Evolutionary conservation across 805 yeast genomes (phyloP).

Genomic region (Pichia ethanolica): DNA sequence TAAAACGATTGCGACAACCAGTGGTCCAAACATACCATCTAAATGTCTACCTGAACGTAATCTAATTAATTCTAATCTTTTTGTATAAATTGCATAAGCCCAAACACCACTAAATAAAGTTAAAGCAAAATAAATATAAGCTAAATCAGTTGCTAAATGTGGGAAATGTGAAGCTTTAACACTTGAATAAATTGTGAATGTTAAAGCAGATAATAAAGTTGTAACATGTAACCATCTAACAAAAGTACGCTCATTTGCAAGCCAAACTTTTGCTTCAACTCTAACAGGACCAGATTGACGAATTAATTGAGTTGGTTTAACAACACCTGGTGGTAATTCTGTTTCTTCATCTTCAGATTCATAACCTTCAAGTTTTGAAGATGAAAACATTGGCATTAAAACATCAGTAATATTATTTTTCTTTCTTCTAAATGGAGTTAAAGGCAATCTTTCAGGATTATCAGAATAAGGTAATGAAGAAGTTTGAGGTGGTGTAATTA

Average conservation of each 20-base stretch:
- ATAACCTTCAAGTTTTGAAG: conserved; percentile 30
- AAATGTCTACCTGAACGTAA: conserved; percentile 81
- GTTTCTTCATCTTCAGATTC: conserved; percentile 88
- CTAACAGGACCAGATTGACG: conserved; percentile 88
- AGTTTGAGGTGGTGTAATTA: not conserved
- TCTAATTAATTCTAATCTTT: conserved; percentile 63
- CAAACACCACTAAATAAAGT: conserved; percentile 80
- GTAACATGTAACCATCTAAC: conserved; percentile 92
- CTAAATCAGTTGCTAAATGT: conserved; percentile 57
- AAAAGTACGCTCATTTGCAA: conserved; percentile 96
- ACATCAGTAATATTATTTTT: conserved; percentile 17
- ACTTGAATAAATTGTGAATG: conserved; percentile 73
- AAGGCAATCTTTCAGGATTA: conserved; percentile 1
- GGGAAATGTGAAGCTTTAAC: conserved; percentile 60
- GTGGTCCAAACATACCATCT: conserved; percentile 86
- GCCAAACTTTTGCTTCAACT: conserved; percentile 97
- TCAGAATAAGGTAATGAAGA: conserved; percentile 4
- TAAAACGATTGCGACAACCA: conserved; percentile 66
- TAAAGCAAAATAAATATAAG: conserved; percentile 72
- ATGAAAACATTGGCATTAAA: conserved; percentile 27
- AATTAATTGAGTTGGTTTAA: conserved; percentile 68
- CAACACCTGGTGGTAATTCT: conserved; percentile 81
- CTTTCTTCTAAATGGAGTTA: conserved; percentile 10
- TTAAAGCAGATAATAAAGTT: conserved; percentile 72
- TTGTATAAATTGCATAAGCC: conserved; percentile 77